phyloP scores from a whole-genome alignment of 1,139 yeast species.

The Candida sanyaensis region DNA sequence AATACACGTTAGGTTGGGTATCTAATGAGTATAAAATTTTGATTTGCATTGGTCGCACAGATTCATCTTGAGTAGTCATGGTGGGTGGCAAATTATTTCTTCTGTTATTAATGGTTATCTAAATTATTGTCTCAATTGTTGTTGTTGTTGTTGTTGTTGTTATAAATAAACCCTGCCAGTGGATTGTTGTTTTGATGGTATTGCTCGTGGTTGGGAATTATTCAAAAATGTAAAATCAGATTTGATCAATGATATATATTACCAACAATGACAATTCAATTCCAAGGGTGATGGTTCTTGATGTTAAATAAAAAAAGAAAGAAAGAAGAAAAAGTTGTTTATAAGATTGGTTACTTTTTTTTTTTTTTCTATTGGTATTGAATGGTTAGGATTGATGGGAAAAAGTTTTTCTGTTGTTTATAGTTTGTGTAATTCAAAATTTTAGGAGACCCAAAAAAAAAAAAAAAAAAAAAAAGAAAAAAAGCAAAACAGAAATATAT shows the following conservation, averaged over 20 bases:
- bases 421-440: not conserved
- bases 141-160: not conserved
- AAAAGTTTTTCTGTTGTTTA: constrained; percentile 1
- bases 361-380: not conserved
- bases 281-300: not conserved
- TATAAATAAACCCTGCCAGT: not conserved
- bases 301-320: not conserved
- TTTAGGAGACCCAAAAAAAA: not conserved
- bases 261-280: not conserved
- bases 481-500: not conserved
- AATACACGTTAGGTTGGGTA: constrained; percentile 55
- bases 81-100: not conserved
- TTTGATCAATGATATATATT: not conserved
- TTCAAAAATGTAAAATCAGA: not conserved
- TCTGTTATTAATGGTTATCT: not conserved
- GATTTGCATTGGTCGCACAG: constrained; percentile 47
- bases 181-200: not conserved
- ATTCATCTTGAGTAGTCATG: constrained; percentile 23
- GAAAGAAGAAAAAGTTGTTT: constrained; percentile 1
- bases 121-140: not conserved
- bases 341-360: not conserved
- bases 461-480: not conserved
- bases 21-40: constrained; percentile 65
- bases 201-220: not conserved
- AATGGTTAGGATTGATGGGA: not conserved